Conservation (phyloP, 495 filamentous ascomycete genomes). For the Penicillium atrosanguineum region DNA sequence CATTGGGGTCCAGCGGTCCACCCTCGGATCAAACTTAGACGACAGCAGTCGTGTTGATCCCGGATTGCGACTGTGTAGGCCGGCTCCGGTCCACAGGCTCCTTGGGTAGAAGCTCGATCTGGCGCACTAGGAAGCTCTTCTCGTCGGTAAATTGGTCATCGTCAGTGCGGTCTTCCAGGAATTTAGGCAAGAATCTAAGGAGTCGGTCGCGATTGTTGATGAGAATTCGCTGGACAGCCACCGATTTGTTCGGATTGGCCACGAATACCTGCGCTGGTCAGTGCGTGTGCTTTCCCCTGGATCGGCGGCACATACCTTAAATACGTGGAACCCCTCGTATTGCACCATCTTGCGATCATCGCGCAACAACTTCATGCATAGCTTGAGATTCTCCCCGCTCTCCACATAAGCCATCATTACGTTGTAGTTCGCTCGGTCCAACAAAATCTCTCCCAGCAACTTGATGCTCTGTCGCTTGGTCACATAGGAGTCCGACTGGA, state of each 20-base stretch:
- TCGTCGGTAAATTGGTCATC: conserved; percentile 99
- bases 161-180: conserved; percentile 91
- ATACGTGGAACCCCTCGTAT: conserved; percentile 98
- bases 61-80: conserved; percentile 32
- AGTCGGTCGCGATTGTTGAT: conserved; percentile 93
- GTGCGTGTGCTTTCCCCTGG: conserved; percentile 2
- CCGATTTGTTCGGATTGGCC: conserved; percentile 93
- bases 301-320: conserved; percentile 63
- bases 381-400: conserved; percentile 89
- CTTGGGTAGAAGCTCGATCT: conserved; percentile 77
- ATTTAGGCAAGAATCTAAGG: conserved; percentile 81
- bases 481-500: conserved; percentile 92
- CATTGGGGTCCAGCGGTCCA: conserved; percentile 15
- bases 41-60: conserved; percentile 35
- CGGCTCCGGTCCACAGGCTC: conserved; percentile 55
- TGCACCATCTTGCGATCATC: conserved; percentile 98
- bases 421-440: conserved; percentile 94
- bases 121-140: conserved; percentile 92
- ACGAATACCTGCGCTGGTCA: conserved; percentile 75
- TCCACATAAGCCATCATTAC: conserved; percentile 98
- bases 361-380: conserved; percentile 93
- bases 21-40: conserved; percentile 18
- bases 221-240: conserved; percentile 89
- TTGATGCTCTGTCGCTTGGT: conserved; percentile 99
- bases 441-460: conserved; percentile 87